Conservation (phyloP, 257 asterid species). For the Solanum corneliomulleri region DNA sequence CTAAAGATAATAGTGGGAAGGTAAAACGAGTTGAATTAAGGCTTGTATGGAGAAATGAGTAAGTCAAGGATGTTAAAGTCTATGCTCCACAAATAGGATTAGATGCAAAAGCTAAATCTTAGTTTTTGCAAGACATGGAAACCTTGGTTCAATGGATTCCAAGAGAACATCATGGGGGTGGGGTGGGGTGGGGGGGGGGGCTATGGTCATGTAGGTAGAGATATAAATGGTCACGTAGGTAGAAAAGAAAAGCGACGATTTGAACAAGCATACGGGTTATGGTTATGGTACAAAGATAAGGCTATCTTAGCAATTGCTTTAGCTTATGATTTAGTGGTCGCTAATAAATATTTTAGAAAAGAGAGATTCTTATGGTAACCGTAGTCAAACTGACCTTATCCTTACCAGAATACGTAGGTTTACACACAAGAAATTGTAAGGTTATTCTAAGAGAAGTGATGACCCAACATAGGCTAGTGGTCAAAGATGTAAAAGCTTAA, state of each 20-base stretch:
- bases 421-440: background rate
- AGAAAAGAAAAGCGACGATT: background rate
- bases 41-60: background rate
- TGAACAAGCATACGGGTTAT: background rate
- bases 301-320: background rate
- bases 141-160: background rate
- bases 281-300: background rate
- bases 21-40: background rate
- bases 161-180: background rate
- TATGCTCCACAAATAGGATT: background rate
- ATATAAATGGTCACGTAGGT: background rate
- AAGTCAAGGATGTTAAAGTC: background rate
- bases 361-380: background rate
- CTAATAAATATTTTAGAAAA: background rate
- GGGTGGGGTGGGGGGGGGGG: too few species aligned
- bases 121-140: background rate
- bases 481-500: background rate
- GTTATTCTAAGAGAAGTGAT: background rate
- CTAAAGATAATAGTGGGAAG: background rate
- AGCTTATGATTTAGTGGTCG: background rate
- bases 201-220: too few species aligned
- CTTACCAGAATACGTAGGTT: background rate
- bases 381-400: background rate
- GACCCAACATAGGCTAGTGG: background rate
- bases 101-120: background rate